Evolutionary conservation across 1,284 basidiomycete genomes (phyloP).

Genomic region (Moesziomyces aphidis): DNA sequence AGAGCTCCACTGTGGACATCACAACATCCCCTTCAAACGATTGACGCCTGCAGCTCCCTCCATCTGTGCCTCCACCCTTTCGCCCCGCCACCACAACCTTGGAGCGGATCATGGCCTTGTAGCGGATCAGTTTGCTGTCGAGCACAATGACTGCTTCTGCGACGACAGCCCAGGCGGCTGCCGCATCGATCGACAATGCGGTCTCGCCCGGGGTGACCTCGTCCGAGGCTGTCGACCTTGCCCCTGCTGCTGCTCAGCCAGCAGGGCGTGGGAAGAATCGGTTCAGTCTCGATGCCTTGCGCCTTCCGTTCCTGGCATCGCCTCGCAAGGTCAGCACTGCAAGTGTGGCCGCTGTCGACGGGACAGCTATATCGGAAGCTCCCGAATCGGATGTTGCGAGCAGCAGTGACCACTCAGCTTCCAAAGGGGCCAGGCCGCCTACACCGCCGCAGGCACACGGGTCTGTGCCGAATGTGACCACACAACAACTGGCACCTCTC

Average conservation of each 20-base stretch:
- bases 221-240: background rate
- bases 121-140: no score
- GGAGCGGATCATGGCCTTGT: no score
- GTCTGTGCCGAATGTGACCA: background rate
- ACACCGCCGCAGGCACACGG: no score
- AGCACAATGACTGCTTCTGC: no score
- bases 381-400: background rate
- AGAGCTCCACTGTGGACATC: no score
- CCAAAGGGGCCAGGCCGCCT: background rate
- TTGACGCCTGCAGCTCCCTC: no score
- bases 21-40: no score
- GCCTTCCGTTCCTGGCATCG: slow-evolving; percentile 25
- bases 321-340: slow-evolving; percentile 15
- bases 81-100: no score
- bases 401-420: background rate
- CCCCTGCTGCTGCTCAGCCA: background rate
- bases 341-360: background rate
- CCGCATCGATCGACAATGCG: background rate
- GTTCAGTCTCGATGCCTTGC: slow-evolving; percentile 40
- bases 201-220: background rate
- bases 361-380: background rate
- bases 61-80: no score
- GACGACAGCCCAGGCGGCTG: background rate
- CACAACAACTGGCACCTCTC: slow-evolving; percentile 2
- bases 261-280: slow-evolving; percentile 22